Evolutionary conservation across 2,329 filamentous ascomycete species (phyloP).

Genomic region (Colletotrichum gigasporum): DNA sequence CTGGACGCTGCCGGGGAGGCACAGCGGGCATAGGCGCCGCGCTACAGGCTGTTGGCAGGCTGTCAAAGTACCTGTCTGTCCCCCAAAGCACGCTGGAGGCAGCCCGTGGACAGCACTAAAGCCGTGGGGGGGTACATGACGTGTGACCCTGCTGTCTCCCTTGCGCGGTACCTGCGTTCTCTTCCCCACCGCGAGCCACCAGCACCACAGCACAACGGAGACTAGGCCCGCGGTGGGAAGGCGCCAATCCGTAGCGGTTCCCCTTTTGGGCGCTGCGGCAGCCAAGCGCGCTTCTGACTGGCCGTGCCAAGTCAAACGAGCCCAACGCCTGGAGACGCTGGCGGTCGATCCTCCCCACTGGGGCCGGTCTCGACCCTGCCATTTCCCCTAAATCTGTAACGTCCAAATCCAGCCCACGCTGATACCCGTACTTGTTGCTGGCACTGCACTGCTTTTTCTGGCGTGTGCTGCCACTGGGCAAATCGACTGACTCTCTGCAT

Average conservation of each 20-base stretch:
- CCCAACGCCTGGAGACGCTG: slow-evolving; percentile 13
- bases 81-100: too few species aligned
- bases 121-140: too few species aligned
- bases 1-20: neutral
- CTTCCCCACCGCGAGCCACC: too few species aligned
- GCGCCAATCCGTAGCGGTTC: slow-evolving; percentile 25
- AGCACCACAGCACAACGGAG: neutral
- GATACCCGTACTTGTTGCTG: too few species aligned
- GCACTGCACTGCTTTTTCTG: too few species aligned
- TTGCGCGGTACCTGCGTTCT: neutral
- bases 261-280: slow-evolving; percentile 21
- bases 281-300: slow-evolving; percentile 26
- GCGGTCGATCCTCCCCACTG: slow-evolving; percentile 22
- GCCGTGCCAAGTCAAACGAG: slow-evolving; percentile 31
- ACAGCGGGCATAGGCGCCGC: neutral
- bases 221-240: slow-evolving; percentile 7
- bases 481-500: too few species aligned
- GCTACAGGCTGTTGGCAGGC: too few species aligned
- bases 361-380: slow-evolving; percentile 26
- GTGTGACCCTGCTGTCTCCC: too few species aligned
- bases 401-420: slow-evolving; percentile 19
- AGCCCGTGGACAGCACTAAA: too few species aligned
- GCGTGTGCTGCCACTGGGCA: too few species aligned
- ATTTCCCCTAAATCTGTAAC: slow-evolving; percentile 33
- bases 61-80: too few species aligned